Conservation (phyloP, 257 asterid genomes). For the Lycium ferocissimum region DNA sequence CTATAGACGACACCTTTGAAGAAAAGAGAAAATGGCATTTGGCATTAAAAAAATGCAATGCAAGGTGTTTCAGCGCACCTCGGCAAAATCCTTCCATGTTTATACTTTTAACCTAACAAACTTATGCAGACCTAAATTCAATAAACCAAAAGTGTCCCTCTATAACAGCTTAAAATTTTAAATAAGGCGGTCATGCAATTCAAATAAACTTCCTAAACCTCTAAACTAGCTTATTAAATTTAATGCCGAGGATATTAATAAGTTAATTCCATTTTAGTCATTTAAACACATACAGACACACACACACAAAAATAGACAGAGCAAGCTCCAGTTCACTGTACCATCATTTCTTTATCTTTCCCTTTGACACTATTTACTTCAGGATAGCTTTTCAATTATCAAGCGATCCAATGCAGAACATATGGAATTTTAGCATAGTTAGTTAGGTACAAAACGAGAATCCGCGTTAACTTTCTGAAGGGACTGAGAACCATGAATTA, state of each 20-base stretch:
- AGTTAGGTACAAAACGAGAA: constrained; percentile 6
- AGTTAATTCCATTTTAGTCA: constrained; percentile 12
- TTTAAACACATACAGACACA: background rate
- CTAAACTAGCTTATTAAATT: background rate
- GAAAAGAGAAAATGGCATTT: constrained; percentile 4
- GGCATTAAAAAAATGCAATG: background rate
- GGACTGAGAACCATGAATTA: background rate
- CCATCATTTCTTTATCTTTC: background rate
- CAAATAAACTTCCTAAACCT: constrained; percentile 15
- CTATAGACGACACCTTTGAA: constrained; percentile 19
- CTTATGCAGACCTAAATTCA: background rate
- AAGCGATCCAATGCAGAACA: background rate
- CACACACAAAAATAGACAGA: background rate
- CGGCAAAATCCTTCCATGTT: background rate
- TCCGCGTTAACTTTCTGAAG: constrained; percentile 3
- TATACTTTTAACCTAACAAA: background rate
- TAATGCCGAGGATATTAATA: background rate
- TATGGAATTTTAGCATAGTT: too few species aligned
- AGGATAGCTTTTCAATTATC: background rate
- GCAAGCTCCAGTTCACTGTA: background rate
- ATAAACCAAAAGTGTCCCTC: background rate
- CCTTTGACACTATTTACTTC: constrained; percentile 13
- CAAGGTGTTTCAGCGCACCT: background rate
- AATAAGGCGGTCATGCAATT: constrained; percentile 2
- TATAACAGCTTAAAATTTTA: background rate